Evolutionary conservation across 163 green algal species (phyloP).

Genomic region (Scenedesmus sp.): DNA sequence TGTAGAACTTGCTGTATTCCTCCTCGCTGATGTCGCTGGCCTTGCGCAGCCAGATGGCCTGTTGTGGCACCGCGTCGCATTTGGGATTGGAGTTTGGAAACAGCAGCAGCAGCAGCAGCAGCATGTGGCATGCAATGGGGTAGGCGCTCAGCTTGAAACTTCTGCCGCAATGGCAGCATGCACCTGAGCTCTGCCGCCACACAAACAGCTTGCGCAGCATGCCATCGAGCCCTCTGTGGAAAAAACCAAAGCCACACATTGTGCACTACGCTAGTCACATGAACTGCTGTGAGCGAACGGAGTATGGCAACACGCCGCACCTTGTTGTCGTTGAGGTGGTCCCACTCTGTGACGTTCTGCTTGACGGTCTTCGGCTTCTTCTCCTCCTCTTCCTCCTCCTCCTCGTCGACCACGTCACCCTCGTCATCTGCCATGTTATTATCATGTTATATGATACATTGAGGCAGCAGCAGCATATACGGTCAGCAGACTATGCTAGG

Average conservation of each 20-base stretch:
- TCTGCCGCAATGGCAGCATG: too few species aligned
- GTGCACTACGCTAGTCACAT: too few species aligned
- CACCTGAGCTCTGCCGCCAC: too few species aligned
- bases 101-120: background rate
- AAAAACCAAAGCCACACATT: too few species aligned
- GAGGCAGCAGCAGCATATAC: too few species aligned
- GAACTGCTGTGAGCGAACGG: background rate
- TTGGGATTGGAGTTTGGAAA: background rate
- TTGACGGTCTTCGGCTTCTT: conserved; percentile 78
- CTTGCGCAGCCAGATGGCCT: conserved; percentile 95
- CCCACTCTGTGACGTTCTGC: conserved; percentile 90
- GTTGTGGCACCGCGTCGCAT: background rate
- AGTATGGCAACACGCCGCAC: background rate
- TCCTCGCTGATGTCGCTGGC: conserved; percentile 91
- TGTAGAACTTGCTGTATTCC: conserved; percentile 99
- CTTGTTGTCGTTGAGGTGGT: conserved; percentile 97
- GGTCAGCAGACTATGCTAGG: too few species aligned
- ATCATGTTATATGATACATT: too few species aligned
- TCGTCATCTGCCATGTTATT: conserved; percentile 53
- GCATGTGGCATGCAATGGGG: too few species aligned
- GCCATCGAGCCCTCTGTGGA: too few species aligned
- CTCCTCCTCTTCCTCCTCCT: conserved; percentile 79
- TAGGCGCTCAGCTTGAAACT: too few species aligned
- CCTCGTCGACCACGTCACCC: conserved; percentile 65
- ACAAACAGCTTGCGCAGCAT: too few species aligned